Base-by-base conservation (phyloP, 164 flowering plant genomes). In the Dillenia turbinata region DNA sequence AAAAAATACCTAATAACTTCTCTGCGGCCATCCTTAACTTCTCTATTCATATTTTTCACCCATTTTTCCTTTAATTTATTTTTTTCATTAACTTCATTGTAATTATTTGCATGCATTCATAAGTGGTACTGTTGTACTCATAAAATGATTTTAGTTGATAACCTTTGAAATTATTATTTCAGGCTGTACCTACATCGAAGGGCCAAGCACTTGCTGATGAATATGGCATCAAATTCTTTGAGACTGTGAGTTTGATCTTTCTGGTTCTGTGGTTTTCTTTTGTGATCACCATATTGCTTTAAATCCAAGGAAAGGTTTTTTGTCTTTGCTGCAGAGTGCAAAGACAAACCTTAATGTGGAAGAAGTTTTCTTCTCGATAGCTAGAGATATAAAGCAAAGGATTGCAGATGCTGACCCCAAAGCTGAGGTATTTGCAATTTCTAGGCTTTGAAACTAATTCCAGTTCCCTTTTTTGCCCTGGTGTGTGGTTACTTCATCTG, bases 201-300 rank as follows among this genome's bases (percentile, higher is more conserved):
- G 90, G 90, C 49, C 93, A 87, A 76, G 90, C 94, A 66, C 89
- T 87, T 60, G 94, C 94, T 59, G 94, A 85, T 70, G 94, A 87
- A 65, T 85, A 85, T 55, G 90, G 89, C 40, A 85, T 87, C 67
- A 82, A 87, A 63, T 87, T 87, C 69, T 87, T 85, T 61, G 89
- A 87, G 72, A 87, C 94, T 55, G 94, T 85, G 71, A 82, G 87
- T 73, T 53, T 11, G 40, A 17, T 16, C 43, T n/a, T 49, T 4
- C 5, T 40, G 22, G 44, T 44, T 14, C 9, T 51, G 14, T 10
- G 51, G 5, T n/a, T 10, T 9, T 12, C 54, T 5, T 44, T 14
- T 48, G 13, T 61, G 40, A 33, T 6, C 40, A 5, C 40, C 7
- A 7, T 33, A 33, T 5, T 33, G 14, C 56, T 15, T 10, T 49